Percentiles rank a stretch among this genome's conserved stretches.
These are phyloP conservation scores for Russula sp. DNA, from an alignment of 768 basidiomycete genomes.

Conservation along the genomic window DNA sequence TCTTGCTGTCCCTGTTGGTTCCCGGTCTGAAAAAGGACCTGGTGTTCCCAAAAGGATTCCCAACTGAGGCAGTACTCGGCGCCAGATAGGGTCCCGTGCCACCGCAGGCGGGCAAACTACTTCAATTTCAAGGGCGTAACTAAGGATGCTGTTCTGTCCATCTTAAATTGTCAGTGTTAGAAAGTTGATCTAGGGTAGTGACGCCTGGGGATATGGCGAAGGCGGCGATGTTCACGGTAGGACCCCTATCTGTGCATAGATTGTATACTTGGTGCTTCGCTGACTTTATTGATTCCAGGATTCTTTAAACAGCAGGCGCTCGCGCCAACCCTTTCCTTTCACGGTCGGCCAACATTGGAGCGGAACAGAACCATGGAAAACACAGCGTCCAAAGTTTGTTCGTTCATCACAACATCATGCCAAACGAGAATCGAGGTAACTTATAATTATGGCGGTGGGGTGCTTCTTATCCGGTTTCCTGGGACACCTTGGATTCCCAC, in stretches of 20 bases:
- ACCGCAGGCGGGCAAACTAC: background rate
- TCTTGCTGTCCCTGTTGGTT: background rate
- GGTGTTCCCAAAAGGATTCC: background rate
- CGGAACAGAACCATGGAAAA: constrained; percentile 1
- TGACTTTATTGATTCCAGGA: background rate
- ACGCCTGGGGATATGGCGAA: background rate
- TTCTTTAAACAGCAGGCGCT: background rate
- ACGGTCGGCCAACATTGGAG: background rate
- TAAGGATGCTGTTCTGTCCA: background rate
- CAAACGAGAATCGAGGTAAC: constrained; percentile 11
- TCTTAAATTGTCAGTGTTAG: background rate
- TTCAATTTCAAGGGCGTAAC: background rate
- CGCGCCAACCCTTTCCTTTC: background rate
- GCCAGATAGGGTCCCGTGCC: background rate
- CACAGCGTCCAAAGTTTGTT: constrained; percentile 1
- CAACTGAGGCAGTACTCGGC: background rate
- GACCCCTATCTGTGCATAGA: background rate
- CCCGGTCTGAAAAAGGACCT: background rate
- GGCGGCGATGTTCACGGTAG: background rate
- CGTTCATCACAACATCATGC: constrained; percentile 20
- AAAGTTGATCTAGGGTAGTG: background rate
- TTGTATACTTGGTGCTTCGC: background rate
- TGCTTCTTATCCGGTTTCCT: background rate
- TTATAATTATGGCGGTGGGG: constrained; percentile 1
- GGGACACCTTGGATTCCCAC: constrained; percentile 1